Conservation (phyloP, 106 monocot species). For the Acanthochlamys bracteata region DNA sequence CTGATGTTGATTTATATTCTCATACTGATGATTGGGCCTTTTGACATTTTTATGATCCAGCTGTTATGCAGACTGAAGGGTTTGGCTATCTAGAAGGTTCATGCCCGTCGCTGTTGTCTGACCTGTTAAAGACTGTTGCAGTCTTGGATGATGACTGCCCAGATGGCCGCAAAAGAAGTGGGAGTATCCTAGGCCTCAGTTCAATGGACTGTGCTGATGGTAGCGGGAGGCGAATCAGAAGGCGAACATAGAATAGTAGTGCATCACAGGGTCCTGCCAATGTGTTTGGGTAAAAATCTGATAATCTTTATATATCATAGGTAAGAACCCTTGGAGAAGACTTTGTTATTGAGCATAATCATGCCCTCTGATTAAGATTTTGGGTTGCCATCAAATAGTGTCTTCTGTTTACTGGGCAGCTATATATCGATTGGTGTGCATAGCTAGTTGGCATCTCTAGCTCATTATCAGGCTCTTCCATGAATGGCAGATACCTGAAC, state of each 20-base stretch:
- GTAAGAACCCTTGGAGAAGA: no score
- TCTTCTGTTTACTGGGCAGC: no score
- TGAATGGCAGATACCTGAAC: no score
- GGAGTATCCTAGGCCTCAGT: slow-evolving; percentile 27
- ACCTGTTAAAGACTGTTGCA: slow-evolving; percentile 60
- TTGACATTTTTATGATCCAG: slow-evolving; percentile 34
- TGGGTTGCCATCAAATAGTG: no score
- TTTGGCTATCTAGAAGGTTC: slow-evolving; percentile 51
- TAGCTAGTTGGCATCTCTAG: no score
- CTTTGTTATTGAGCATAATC: no score
- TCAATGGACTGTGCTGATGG: slow-evolving; percentile 34
- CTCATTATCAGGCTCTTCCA: no score
- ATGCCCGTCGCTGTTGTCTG: slow-evolving; percentile 58
- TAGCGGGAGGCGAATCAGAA: slow-evolving; percentile 34
- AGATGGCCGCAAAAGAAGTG: slow-evolving; percentile 26
- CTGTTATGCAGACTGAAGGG: slow-evolving; percentile 83
- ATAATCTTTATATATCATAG: no score
- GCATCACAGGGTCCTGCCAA: no score
- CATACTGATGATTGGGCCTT: not conserved
- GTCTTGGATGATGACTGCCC: slow-evolving; percentile 39
- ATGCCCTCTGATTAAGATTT: no score
- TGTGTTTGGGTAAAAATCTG: no score
- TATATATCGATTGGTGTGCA: no score
- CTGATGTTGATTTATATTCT: slow-evolving; percentile 1
- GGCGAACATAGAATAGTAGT: slow-evolving; percentile 29